Percentiles rank a stretch among this genome's conserved stretches.
Conservation (phyloP, 1,284 basidiomycete genomes). For the Spongiforma sp. region DNA sequence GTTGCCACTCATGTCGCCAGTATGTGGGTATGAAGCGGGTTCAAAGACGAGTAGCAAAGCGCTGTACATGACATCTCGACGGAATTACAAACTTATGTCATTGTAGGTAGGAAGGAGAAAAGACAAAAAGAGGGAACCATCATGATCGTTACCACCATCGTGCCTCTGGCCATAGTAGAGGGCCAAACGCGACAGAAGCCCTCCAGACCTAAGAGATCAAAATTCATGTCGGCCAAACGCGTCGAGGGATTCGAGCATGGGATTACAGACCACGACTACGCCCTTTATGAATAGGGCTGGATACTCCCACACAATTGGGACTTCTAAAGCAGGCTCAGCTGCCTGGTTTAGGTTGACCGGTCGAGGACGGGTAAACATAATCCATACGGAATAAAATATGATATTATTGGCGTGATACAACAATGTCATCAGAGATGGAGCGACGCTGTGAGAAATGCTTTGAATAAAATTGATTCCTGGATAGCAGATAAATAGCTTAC, state of each 20-base stretch:
- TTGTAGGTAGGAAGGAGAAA: no score
- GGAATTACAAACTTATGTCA: no score
- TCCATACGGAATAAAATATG: constrained; percentile 91
- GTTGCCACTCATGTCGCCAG: no score
- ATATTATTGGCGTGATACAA: constrained; percentile 96
- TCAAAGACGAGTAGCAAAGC: no score
- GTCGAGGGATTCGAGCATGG: constrained; percentile 4
- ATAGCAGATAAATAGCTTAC: constrained; percentile 48
- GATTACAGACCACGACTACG: constrained; percentile 42
- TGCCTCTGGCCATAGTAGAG: constrained; percentile 88
- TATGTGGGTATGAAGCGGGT: no score
- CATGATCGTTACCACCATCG: constrained; percentile 53
- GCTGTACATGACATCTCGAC: no score
- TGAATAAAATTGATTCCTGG: neutral
- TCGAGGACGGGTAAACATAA: constrained; percentile 78
- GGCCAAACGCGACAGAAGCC: constrained; percentile 85
- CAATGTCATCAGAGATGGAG: constrained; percentile 79
- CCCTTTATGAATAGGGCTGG: constrained; percentile 50
- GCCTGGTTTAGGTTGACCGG: constrained; percentile 25
- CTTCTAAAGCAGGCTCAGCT: constrained; percentile 21
- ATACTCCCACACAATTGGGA: constrained; percentile 46
- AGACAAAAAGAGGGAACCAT: no score
- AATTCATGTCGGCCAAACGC: constrained; percentile 13
- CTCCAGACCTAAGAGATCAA: constrained; percentile 74
- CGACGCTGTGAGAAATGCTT: constrained; percentile 50